phyloP scores from a whole-genome alignment of 2,329 filamentous ascomycete genomes.

The Trichoderma pleuroti region DNA sequence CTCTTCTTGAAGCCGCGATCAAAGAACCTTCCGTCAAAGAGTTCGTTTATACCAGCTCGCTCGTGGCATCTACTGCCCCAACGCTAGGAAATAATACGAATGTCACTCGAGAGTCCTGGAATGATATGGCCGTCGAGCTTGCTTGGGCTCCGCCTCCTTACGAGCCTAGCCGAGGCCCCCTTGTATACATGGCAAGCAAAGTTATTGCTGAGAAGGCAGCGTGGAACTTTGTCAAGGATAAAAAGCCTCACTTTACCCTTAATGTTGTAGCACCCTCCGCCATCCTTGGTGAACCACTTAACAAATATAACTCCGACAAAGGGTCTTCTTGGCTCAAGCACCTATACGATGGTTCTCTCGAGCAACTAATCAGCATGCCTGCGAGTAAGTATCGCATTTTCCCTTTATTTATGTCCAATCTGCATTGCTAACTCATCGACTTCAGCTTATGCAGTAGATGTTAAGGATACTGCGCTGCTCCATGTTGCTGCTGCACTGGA shows the following conservation, averaged over 20 bases:
- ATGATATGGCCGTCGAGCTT: constrained; percentile 29
- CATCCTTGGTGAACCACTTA: background rate
- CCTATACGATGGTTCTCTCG: background rate
- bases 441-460: constrained; percentile 19
- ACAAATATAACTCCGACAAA: background rate
- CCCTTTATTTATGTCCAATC: background rate
- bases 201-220: constrained; percentile 30
- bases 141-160: constrained; percentile 32
- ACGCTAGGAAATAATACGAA: background rate
- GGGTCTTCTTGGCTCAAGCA: background rate
- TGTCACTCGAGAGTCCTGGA: constrained; percentile 29
- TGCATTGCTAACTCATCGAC: background rate
- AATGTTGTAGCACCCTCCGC: background rate
- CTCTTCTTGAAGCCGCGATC: constrained; percentile 39
- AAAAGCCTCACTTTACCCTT: constrained; percentile 21
- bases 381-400: background rate
- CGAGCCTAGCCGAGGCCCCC: constrained; percentile 10
- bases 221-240: constrained; percentile 29
- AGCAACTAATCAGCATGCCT: background rate
- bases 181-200: constrained; percentile 33
- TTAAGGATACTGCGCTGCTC: constrained; percentile 29
- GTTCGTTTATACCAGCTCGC: constrained; percentile 29
- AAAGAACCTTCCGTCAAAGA: constrained; percentile 38
- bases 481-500: constrained; percentile 31
- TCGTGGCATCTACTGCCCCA: constrained; percentile 13